A percentile compares a stretch with the other conserved stretches of the same genome.
These are phyloP conservation scores for Torulaspora indica DNA, from an alignment of 805 yeast species.

Conservation along the genomic window DNA sequence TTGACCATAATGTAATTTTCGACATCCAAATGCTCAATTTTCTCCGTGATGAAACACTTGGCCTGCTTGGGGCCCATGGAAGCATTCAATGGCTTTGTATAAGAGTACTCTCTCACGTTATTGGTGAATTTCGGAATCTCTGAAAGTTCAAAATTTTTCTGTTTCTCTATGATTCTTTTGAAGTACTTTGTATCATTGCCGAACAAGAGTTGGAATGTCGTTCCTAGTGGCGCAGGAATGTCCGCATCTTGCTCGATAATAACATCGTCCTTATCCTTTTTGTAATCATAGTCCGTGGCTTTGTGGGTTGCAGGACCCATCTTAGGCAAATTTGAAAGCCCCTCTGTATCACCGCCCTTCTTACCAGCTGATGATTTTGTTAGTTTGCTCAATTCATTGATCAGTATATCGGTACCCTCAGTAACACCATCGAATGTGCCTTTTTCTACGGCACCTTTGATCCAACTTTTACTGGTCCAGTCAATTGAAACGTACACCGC, in stretches of 20 bases:
- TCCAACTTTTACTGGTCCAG: slow-evolving; percentile 78
- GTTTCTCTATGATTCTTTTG: slow-evolving; percentile 46
- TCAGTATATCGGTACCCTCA: slow-evolving; percentile 47
- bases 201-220: slow-evolving; percentile 52
- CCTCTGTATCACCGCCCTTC: slow-evolving; percentile 17
- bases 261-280: slow-evolving; percentile 46
- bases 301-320: slow-evolving; percentile 41
- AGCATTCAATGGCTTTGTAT: slow-evolving; percentile 55
- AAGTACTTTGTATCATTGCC: slow-evolving; percentile 54
- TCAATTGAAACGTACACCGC: slow-evolving; percentile 52
- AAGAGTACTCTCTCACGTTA: slow-evolving; percentile 47
- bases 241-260: slow-evolving; percentile 47
- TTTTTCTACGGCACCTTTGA: slow-evolving; percentile 68
- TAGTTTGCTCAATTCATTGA: slow-evolving; percentile 44
- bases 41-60: slow-evolving; percentile 54
- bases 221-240: slow-evolving; percentile 63
- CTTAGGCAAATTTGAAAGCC: slow-evolving; percentile 28
- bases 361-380: slow-evolving; percentile 19
- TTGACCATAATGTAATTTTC: slow-evolving; percentile 42
- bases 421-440: slow-evolving; percentile 71
- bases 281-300: slow-evolving; percentile 43
- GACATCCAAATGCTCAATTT: slow-evolving; percentile 46
- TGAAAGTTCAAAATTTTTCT: slow-evolving; percentile 57
- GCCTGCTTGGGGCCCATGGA: slow-evolving; percentile 74
- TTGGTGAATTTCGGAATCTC: slow-evolving; percentile 43